These are phyloP conservation scores for Populus simonii DNA, from an alignment of 345 rosid genomes.

Conservation along the genomic window DNA sequence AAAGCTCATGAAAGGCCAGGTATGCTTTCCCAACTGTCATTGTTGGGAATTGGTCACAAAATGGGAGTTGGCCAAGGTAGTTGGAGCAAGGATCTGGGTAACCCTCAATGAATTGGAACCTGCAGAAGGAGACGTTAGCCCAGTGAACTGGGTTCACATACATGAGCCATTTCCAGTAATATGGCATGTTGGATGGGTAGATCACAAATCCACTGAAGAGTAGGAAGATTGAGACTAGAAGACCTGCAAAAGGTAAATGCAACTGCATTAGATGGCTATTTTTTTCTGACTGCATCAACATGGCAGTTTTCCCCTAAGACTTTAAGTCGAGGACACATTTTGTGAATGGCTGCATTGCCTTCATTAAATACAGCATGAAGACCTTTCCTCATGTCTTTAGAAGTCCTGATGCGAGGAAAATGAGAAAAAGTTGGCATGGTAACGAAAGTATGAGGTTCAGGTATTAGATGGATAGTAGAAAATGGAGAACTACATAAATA, in stretches of 20 bases:
- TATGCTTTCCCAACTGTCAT: conserved; percentile 35
- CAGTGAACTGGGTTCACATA: conserved; percentile 28
- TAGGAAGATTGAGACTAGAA: conserved; percentile 33
- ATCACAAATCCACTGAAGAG: conserved; percentile 31
- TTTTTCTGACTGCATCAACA: no score
- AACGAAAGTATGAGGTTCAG: no score
- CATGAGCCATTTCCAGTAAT: conserved; percentile 34
- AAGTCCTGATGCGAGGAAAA: no score
- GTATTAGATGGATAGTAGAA: no score
- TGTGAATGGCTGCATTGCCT: no score
- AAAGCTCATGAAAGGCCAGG: conserved; percentile 25
- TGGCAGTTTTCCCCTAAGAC: no score
- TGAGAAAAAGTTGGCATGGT: no score
- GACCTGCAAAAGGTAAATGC: conserved; percentile 15
- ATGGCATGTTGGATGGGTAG: conserved; percentile 29
- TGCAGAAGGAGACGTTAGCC: conserved; percentile 35
- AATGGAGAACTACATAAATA: no score
- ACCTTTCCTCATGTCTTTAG: no score
- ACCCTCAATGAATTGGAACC: conserved; percentile 21
- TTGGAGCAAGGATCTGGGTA: conserved; percentile 24
- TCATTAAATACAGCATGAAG: no score
- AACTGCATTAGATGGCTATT: neutral
- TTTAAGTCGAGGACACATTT: no score
- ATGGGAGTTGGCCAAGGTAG: conserved; percentile 26
- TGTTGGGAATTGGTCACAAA: conserved; percentile 29